phyloP scores from a whole-genome alignment of 2,329 filamentous ascomycete genomes.

The Fusarium zealandicum region DNA sequence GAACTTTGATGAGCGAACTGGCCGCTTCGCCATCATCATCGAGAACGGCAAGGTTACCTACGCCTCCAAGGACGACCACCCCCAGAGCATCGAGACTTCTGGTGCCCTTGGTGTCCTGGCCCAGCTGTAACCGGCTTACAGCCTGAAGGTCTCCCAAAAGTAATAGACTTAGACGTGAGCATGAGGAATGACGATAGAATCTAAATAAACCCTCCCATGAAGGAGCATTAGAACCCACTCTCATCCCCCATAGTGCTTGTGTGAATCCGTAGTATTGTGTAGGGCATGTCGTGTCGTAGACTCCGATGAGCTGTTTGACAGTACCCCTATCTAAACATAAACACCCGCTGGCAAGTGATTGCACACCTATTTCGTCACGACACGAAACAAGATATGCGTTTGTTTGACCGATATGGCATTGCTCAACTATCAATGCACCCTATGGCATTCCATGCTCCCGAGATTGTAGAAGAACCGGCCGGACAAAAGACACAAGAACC shows the following conservation, averaged over 20 bases:
- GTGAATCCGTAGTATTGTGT: constrained; percentile 11
- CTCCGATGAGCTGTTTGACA: constrained; percentile 15
- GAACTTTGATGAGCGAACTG: constrained; percentile 76
- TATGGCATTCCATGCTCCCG: constrained; percentile 53
- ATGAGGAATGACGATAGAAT: constrained; percentile 35
- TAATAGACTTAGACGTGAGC: constrained; percentile 15
- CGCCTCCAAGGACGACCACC: constrained; percentile 73
- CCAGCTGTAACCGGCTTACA: constrained; percentile 53
- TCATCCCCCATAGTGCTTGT: neutral
- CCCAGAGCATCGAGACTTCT: constrained; percentile 54
- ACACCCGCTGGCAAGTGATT: constrained; percentile 15
- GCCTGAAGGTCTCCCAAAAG: constrained; percentile 5
- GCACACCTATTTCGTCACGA: constrained; percentile 27
- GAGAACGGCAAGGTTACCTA: constrained; percentile 86
- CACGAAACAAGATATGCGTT: constrained; percentile 26
- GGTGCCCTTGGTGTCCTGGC: constrained; percentile 62
- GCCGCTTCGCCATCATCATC: constrained; percentile 80
- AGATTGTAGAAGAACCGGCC: constrained; percentile 53
- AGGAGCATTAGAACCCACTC: constrained; percentile 12
- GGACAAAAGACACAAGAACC: constrained; percentile 54
- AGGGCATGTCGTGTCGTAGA: neutral
- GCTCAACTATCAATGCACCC: constrained; percentile 53
- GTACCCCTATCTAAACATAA: constrained; percentile 18
- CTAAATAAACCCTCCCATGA: constrained; percentile 13
- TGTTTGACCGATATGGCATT: constrained; percentile 47